These are phyloP conservation scores for Annona squamosa DNA, from an alignment of 164 flowering plant genomes.

Conservation along the genomic window DNA sequence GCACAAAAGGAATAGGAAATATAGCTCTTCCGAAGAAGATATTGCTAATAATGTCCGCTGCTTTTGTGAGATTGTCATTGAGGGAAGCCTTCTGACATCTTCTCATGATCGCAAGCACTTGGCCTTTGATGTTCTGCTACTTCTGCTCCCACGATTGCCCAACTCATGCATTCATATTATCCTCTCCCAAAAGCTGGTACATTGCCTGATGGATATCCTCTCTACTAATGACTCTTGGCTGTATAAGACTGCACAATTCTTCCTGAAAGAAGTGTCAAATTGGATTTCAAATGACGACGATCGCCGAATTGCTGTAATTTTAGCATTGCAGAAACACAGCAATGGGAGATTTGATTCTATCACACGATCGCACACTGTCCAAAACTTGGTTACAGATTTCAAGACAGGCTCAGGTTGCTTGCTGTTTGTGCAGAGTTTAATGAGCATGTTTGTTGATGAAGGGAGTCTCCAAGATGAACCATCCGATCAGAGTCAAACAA, in stretches of 20 bases:
- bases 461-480: slow-evolving; percentile 64
- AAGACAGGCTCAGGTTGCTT: slow-evolving; percentile 70
- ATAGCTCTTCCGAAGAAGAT: slow-evolving; percentile 64
- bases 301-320: slow-evolving; percentile 60
- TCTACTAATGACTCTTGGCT: slow-evolving; percentile 81
- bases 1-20: slow-evolving; percentile 65
- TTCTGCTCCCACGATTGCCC: slow-evolving; percentile 70
- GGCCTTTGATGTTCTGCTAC: slow-evolving; percentile 73
- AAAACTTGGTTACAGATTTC: slow-evolving; percentile 57
- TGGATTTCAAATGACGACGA: slow-evolving; percentile 65
- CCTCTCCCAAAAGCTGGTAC: slow-evolving; percentile 72
- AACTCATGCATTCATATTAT: slow-evolving; percentile 52
- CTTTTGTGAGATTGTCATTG: slow-evolving; percentile 71
- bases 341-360: slow-evolving; percentile 74
- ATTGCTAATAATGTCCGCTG: slow-evolving; percentile 33
- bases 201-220: slow-evolving; percentile 82
- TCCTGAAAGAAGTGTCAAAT: slow-evolving; percentile 48
- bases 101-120: slow-evolving; percentile 97
- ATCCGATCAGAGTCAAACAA: slow-evolving; percentile 92
- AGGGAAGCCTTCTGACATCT: slow-evolving; percentile 74
- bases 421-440: slow-evolving; percentile 61
- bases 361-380: slow-evolving; percentile 64
- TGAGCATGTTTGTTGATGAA: slow-evolving; percentile 79
- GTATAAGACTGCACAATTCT: slow-evolving; percentile 68
- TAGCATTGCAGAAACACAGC: slow-evolving; percentile 82